Evolutionary conservation across 164 flowering plant genomes (phyloP).

Genomic region (Echeveria elegans): DNA sequence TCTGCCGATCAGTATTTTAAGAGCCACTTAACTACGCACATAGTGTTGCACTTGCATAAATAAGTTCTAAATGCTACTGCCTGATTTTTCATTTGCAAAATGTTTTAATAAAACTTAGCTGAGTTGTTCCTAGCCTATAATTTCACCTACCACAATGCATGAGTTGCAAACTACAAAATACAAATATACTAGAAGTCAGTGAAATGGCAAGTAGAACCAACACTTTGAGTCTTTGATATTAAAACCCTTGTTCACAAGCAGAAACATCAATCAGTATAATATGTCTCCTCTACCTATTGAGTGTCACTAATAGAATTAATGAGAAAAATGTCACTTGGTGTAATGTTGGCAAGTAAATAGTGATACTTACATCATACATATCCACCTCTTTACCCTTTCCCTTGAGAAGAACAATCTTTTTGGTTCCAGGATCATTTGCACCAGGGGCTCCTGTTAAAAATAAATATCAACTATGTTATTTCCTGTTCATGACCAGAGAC

Average conservation of each 20-base stretch:
- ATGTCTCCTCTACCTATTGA: too few relatives aligned
- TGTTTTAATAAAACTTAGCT: not conserved
- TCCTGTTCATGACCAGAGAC: not conserved
- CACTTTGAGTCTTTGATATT: not conserved
- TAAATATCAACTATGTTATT: not conserved
- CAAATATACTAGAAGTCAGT: not conserved
- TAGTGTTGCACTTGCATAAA: not conserved
- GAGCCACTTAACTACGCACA: not conserved
- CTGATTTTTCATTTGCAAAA: too few relatives aligned
- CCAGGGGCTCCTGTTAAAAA: not conserved
- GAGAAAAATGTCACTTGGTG: not conserved
- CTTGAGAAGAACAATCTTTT: slow-evolving; percentile 50
- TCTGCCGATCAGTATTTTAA: too few relatives aligned
- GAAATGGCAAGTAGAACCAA: not conserved
- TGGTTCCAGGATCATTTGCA: not conserved
- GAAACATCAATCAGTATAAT: not conserved
- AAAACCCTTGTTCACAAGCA: too few relatives aligned
- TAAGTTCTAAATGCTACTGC: too few relatives aligned
- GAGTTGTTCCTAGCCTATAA: not conserved
- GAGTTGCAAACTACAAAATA: not conserved
- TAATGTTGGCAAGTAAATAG: not conserved
- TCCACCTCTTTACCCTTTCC: slow-evolving; percentile 58
- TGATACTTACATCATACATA: slow-evolving; percentile 36
- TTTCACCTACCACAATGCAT: not conserved
- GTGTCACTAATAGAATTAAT: not conserved